Conservation (phyloP, 441 rosid species). For the Breynia disticha region DNA sequence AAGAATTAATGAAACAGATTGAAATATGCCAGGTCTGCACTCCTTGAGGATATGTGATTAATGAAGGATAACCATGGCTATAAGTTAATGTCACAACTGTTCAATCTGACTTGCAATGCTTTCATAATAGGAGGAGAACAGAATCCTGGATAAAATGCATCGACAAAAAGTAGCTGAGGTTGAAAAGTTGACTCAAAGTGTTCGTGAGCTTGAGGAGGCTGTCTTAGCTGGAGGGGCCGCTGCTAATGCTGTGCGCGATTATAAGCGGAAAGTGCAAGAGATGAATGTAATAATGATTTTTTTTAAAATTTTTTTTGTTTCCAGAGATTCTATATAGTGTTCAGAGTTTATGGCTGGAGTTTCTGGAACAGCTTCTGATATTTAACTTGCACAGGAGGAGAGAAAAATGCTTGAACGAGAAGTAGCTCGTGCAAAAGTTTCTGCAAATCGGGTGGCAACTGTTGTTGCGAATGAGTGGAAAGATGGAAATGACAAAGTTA, state of each 20-base stretch:
- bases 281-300: conserved; percentile 57
- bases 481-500: conserved; percentile 32
- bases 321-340: not conserved
- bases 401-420: conserved; percentile 3
- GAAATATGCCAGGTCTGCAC: conserved; percentile 80
- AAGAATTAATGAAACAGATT: conserved; percentile 91
- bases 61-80: not conserved
- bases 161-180: conserved; percentile 95
- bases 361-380: not conserved
- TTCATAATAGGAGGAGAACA: conserved; percentile 74
- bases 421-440: conserved; percentile 6
- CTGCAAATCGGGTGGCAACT: conserved; percentile 6
- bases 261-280: conserved; percentile 91
- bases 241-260: conserved; percentile 94
- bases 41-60: not conserved
- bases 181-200: conserved; percentile 94
- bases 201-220: conserved; percentile 88
- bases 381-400: conserved; percentile 6
- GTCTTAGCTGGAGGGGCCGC: conserved; percentile 98
- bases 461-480: conserved; percentile 32
- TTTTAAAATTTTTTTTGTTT: conserved; percentile 7
- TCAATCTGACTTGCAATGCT: not conserved
- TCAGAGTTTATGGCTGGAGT: not conserved
- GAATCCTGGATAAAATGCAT: conserved; percentile 85
- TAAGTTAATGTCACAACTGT: not conserved